Percentiles rank a stretch among this genome's conserved stretches.
These are phyloP conservation scores for Metschnikowia colocasiae DNA, from an alignment of 805 yeast genomes.

Conservation along the genomic window DNA sequence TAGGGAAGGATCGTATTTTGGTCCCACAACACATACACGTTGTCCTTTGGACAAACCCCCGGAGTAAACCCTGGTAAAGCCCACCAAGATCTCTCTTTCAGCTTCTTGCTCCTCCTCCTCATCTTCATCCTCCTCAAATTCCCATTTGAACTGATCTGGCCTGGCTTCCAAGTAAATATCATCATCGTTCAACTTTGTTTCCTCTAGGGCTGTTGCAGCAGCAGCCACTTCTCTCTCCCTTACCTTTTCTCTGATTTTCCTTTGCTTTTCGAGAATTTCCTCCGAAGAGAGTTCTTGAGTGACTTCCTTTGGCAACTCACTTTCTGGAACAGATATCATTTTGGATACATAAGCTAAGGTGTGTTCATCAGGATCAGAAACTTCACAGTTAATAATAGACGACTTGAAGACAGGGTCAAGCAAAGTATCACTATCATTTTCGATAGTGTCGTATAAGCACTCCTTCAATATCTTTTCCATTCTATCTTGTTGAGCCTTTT, in stretches of 20 bases:
- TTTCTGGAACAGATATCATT: constrained; percentile 78
- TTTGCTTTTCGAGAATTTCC: constrained; percentile 60
- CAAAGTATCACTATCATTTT: constrained; percentile 40
- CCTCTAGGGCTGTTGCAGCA: constrained; percentile 21
- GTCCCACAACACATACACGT: constrained; percentile 72
- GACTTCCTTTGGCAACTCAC: constrained; percentile 65
- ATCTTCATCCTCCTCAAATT: constrained; percentile 50
- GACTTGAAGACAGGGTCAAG: constrained; percentile 47
- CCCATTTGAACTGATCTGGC: constrained; percentile 42
- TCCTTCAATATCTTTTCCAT: constrained; percentile 58
- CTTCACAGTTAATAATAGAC: constrained; percentile 66
- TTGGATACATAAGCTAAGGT: constrained; percentile 79
- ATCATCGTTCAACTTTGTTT: constrained; percentile 23
- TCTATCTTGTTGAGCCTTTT: constrained; percentile 67
- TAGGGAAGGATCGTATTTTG: constrained; percentile 71
- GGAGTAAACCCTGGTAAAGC: constrained; percentile 83
- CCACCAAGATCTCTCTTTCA: constrained; percentile 68
- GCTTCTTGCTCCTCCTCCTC: constrained; percentile 43
- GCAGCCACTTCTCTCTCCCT: constrained; percentile 59
- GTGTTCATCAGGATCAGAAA: constrained; percentile 51
- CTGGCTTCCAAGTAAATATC: constrained; percentile 24
- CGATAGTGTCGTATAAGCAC: constrained; percentile 42
- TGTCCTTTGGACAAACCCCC: constrained; percentile 80
- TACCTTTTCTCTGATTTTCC: constrained; percentile 64
- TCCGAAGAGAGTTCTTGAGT: constrained; percentile 42